These are phyloP conservation scores for Rhodamnia argentea DNA, from an alignment of 345 rosid genomes.

Conservation along the genomic window DNA sequence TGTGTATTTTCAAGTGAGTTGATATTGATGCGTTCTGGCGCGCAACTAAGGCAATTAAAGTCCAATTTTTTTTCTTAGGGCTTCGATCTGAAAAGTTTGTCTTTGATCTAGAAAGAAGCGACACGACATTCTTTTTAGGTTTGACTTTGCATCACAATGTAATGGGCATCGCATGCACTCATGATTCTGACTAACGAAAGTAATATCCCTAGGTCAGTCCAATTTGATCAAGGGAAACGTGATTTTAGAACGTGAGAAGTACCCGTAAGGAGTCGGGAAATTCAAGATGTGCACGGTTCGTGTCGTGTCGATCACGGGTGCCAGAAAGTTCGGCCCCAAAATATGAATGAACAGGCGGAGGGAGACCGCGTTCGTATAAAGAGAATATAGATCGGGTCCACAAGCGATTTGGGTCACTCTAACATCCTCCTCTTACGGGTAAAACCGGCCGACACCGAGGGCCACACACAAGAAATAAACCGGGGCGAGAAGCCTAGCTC, in stretches of 20 bases:
- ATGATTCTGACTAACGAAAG: background rate
- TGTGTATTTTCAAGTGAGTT: background rate
- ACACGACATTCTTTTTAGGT: background rate
- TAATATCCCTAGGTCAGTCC: background rate
- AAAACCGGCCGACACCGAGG: background rate
- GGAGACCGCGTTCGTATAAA: background rate
- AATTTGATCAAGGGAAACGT: background rate
- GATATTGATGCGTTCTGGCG: background rate
- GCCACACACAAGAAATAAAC: background rate
- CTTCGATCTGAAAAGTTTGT: background rate
- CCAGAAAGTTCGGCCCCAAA: background rate
- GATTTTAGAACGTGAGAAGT: background rate
- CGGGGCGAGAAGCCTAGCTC: fast-evolving
- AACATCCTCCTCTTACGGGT: background rate
- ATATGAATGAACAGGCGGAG: fast-evolving
- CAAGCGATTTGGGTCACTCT: background rate
- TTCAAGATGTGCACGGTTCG: background rate
- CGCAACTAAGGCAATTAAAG: background rate
- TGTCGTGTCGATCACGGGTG: background rate
- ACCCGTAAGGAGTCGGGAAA: background rate
- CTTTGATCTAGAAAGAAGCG: background rate
- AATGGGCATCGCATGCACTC: background rate
- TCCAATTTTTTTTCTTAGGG: background rate
- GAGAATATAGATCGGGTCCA: background rate
- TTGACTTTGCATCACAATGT: background rate